Evolutionary conservation across 805 yeast genomes (phyloP), one percentile per base, ranked within the genome.

Genomic region (Wickerhamomyces kurtzmanii): DNA sequence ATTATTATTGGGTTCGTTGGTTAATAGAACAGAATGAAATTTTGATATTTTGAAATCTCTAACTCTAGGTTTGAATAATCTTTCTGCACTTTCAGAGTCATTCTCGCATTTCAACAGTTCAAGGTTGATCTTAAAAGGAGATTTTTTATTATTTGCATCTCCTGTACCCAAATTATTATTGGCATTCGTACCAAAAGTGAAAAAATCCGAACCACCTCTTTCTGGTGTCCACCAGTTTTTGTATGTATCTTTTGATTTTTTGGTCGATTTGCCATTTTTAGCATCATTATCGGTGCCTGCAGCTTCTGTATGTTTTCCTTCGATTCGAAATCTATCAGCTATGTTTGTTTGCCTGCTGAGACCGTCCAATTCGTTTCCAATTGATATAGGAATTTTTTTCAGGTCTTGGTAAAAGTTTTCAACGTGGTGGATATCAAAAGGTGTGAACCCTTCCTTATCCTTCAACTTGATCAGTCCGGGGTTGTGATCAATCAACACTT

Each of bases 381-480:
- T 57, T 23, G 58, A 59, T 15, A 46, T 50, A 1, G 72, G 71
- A 12, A 62, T 37, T 55, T 66, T 61, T 14, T 52, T 47, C 22
- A 68, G 43, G 26, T 60, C 61, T 31, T 63, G 55, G 26, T 53
- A 45, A 31, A 70, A 70, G 32, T 65, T 42, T 15, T 39, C 31
- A 29, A 36, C 24, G 31, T 45, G 36, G 45, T 46, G 55, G 3
- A 84, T 51, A 42, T 84, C 91, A 33, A 83, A 52, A 0, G 96
- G 94, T 0, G 87, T 76, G 14, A 64, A 53, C 1, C 79, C 77
- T 43, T 70, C 75, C 22, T 86, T 59, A 52, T 86, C 96, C 39
- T 75, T 76, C 17, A 68, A 55, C 22, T 64, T 62, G 18, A 77
- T 45, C 8, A 75, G 47, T 1, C 53, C 43, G 15, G 42, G 53